A percentile compares a stretch with the other conserved stretches of the same genome.
Evolutionary conservation across 768 basidiomycete species (phyloP).

Genomic region (Lactifluus piperatus): DNA sequence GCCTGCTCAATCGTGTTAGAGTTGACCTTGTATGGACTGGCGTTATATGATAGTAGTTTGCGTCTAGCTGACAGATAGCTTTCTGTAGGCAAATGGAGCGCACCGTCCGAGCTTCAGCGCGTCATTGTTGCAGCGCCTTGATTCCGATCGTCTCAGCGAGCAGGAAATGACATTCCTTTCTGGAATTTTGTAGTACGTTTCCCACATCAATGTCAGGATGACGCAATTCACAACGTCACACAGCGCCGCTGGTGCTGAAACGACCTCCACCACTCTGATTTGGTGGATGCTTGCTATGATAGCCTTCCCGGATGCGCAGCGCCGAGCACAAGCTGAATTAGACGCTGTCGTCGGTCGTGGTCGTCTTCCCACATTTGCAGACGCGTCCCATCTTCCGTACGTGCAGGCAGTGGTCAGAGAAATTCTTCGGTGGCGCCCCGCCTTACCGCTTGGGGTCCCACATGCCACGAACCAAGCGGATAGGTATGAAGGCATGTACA

Average conservation of each 20-base stretch:
- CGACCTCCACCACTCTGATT: neutral
- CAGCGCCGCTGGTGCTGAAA: conserved; percentile 7
- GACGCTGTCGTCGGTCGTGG: conserved; percentile 14
- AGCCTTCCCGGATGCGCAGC: conserved; percentile 12
- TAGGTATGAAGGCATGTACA: conserved; percentile 24
- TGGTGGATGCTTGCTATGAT: conserved; percentile 14
- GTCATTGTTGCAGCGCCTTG: neutral
- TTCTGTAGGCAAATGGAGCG: neutral
- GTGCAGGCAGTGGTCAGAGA: conserved; percentile 18
- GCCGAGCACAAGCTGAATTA: conserved; percentile 14
- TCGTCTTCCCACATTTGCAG: conserved; percentile 13
- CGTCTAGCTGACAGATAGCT: neutral
- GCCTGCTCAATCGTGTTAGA: neutral
- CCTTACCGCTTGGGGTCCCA: neutral
- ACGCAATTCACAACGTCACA: neutral
- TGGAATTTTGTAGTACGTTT: neutral
- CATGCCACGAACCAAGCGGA: conserved; percentile 23
- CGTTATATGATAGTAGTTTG: too few relatives aligned
- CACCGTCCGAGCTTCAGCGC: neutral
- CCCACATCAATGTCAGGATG: too few relatives aligned
- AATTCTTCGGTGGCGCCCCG: conserved; percentile 2
- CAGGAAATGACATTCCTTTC: neutral
- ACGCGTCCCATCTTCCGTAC: conserved; percentile 19
- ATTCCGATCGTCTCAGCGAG: neutral
- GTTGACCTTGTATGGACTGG: neutral